Percentiles rank a stretch among this genome's conserved stretches.
phyloP scores from a whole-genome alignment of 352 stramenopile species.

The Phytophthora nicotianae region DNA sequence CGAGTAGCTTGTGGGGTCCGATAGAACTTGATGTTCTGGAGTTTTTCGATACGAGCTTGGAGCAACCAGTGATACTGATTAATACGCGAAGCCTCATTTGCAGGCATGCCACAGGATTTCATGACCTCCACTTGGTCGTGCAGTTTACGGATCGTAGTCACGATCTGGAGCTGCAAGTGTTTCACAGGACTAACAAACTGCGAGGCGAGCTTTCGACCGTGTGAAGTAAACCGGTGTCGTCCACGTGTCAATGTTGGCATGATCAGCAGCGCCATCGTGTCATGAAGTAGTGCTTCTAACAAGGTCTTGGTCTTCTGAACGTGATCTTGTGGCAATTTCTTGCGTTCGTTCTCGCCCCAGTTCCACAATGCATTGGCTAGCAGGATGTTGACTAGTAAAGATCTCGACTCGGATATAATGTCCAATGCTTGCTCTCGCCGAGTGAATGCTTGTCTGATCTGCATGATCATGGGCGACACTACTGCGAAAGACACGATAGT shows the following conservation, averaged over 20 bases:
- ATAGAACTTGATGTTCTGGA: conserved; percentile 91
- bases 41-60: conserved; percentile 77
- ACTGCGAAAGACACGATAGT: conserved; percentile 83
- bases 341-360: conserved; percentile 71
- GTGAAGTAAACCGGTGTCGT: conserved; percentile 68
- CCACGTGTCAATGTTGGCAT: conserved; percentile 75
- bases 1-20: conserved; percentile 86
- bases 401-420: conserved; percentile 69
- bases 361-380: conserved; percentile 84
- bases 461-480: conserved; percentile 89
- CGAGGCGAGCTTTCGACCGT: conserved; percentile 49
- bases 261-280: conserved; percentile 57
- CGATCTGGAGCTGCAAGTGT: conserved; percentile 61
- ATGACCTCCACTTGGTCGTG: conserved; percentile 81
- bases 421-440: conserved; percentile 75
- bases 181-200: conserved; percentile 49
- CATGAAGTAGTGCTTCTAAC: conserved; percentile 48
- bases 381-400: conserved; percentile 75
- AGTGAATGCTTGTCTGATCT: conserved; percentile 83
- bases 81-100: conserved; percentile 87
- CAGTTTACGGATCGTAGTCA: conserved; percentile 59
- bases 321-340: conserved; percentile 57
- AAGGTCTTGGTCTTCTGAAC: conserved; percentile 63
- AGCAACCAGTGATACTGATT: conserved; percentile 91
- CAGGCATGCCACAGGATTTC: conserved; percentile 70